Base-by-base conservation (phyloP, 306 rosid species). In the Cyclanthera cordifolia region DNA sequence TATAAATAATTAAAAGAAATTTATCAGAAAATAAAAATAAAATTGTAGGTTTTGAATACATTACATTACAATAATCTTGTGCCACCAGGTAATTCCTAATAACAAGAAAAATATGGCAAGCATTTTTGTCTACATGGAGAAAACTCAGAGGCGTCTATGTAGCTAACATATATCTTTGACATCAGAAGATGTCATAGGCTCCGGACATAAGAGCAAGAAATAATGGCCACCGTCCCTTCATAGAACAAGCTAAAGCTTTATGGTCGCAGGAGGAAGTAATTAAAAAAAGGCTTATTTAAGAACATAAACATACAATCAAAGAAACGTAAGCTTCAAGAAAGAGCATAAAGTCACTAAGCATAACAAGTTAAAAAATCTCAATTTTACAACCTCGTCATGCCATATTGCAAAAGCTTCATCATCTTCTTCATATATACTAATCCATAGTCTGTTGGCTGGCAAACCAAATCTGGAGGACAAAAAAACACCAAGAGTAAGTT, bases 391-490 rank as follows among this genome's bases (percentile, higher is more conserved):
- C 96, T 88, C 83, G 30, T 85, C 34, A 64, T 85, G 87, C 97
- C 95, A 91, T 13, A 91, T 76, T 60, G 75, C 72, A 75, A 91
- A 85, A 65, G 97, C 85, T 76, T 91, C 97, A 39, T 88, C 83
- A 58, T 91, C 97, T 48, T 91, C 72, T 81, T 86, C 77, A 71
- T 85, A 91, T 72, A 91, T 85, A 73, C 97, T 91, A 75, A 91
- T 52, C 97, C 97, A 91, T 65, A 91, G 73, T 82, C 79, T 84
- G 58, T 88, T 78, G 2, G 87, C 81, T 55, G 91, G 87, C 83
- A 91, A 74, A 45, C 81, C 87, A 85, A 81, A 89, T 79, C 97
- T 91, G 81, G 30, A 34, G 84, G 27, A 70, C 64, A 82, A 10
- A 56, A 41, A 72, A 32, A 46, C 60, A 37, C 43, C 19, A 41